Percentiles rank a stretch among this genome's conserved stretches.
These are phyloP conservation scores for Entrophospora sp. DNA, from an alignment of 192 early-diverging fungal genomes.

Conservation along the genomic window DNA sequence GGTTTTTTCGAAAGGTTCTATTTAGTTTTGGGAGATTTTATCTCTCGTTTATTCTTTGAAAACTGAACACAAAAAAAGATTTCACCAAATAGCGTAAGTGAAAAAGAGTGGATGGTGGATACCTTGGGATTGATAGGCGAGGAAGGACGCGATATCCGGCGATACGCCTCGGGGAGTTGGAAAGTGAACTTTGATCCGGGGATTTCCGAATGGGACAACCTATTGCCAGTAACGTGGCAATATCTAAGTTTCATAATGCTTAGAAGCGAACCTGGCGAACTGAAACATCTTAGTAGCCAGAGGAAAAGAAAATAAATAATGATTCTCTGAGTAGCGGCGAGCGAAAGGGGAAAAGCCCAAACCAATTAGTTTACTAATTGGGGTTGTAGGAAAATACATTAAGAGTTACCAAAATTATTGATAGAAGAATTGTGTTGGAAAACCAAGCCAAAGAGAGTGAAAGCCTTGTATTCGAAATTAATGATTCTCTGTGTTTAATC, in stretches of 20 bases:
- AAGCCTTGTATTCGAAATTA: conserved; percentile 6
- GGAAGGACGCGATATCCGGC: background rate
- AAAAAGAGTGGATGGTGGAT: conserved; percentile 1
- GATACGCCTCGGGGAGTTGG: background rate
- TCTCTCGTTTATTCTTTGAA: too few species aligned
- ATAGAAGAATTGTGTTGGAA: conserved; percentile 12
- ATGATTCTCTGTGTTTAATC: background rate
- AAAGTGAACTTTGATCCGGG: background rate
- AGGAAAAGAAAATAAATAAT: conserved; percentile 3
- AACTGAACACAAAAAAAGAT: too few species aligned
- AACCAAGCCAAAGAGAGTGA: conserved; percentile 7
- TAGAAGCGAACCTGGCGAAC: too few species aligned
- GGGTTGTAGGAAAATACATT: too few species aligned
- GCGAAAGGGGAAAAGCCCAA: conserved; percentile 1
- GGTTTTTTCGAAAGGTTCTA: too few species aligned
- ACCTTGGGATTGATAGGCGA: background rate
- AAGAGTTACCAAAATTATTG: background rate
- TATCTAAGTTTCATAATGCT: background rate
- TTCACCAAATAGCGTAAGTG: too few species aligned
- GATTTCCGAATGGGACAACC: conserved; percentile 9
- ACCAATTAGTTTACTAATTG: too few species aligned
- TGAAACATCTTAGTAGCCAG: conserved; percentile 7
- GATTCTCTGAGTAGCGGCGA: conserved; percentile 6
- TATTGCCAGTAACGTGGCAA: background rate
- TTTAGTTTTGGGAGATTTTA: too few species aligned